Percentiles rank a stretch among this genome's conserved stretches.
phyloP scores from a whole-genome alignment of 257 asterid genomes.

The Petunia axillaris region DNA sequence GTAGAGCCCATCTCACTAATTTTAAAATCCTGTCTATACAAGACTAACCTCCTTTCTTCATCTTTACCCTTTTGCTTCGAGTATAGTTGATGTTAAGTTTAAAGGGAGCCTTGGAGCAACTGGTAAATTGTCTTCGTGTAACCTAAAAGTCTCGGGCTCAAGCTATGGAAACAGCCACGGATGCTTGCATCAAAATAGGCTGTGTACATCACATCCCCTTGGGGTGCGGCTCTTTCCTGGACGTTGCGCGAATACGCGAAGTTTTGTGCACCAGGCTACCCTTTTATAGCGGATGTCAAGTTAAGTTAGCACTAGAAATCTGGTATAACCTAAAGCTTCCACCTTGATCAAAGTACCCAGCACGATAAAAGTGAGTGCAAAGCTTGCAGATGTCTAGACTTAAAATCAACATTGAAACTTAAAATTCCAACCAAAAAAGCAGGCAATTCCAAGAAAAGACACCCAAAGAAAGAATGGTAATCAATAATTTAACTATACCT shows the following conservation, averaged over 20 bases:
- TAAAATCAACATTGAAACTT: not conserved
- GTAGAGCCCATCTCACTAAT: not conserved
- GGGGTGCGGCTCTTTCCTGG: too few species aligned
- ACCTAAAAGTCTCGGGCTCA: too few species aligned
- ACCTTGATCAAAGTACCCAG: not conserved
- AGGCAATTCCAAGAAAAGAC: not conserved
- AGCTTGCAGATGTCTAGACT: not conserved
- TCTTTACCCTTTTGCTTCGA: not conserved
- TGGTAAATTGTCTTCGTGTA: too few species aligned
- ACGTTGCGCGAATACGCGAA: too few species aligned
- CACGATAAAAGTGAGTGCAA: not conserved
- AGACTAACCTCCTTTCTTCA: not conserved
- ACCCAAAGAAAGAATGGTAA: too few species aligned
- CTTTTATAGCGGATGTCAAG: not conserved
- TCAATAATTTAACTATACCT: not conserved
- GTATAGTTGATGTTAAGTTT: not conserved
- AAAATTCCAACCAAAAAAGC: not conserved
- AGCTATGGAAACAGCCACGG: too few species aligned
- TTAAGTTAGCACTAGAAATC: constrained; percentile 17
- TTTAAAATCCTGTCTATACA: constrained; percentile 7
- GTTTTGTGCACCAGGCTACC: too few species aligned
- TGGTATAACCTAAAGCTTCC: not conserved
- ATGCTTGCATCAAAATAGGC: too few species aligned
- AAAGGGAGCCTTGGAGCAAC: too few species aligned
- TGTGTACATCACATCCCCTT: too few species aligned